Base-by-base conservation (phyloP, 495 filamentous ascomycete genomes). In the Penicillium riverlandense region DNA sequence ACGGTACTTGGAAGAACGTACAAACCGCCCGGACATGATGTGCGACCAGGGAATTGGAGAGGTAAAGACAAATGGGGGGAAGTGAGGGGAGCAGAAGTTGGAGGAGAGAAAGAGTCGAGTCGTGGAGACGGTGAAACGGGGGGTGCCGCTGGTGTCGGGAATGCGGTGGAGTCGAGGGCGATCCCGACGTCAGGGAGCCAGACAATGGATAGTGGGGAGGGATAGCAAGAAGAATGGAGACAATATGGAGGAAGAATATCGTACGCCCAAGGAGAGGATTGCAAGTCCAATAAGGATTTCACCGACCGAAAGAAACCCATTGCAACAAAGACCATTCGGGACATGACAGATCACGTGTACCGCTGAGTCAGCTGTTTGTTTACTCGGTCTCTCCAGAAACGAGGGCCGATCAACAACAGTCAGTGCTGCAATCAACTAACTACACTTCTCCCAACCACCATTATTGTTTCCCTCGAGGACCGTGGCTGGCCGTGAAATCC, bases 1-100 rank as follows among this genome's bases (percentile, higher is more conserved):
- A 96, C 94, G 89, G 74, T 96, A 98, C 69, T 98, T 98, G 57
- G 91, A 96, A 65, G 89, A 84, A 71, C 92, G 84, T 67, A 97
- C 94, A 70, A 98, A 98, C 66, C 92, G 88, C 63, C 90, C 90
- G 63, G 91, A 82, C 92, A 98, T 98, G 43, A 27, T 60, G 16
- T 34, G 38, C 45, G 22, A 47, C 45, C 49, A 38, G 49, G 49
- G 41, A 29, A 35, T 40, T 34, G 32, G 10, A 12, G n/a, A 12
- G 7, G 32, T 29, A 30, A 32, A 31, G 37, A 36, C 37, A 44
- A 45, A 38, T 15, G 31, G 57, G n/a, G 30, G 29, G 27, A 35
- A 34, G 32, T 12, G 31, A 46, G 34, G 44, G 45, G 44, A 38
- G 22, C 31, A 38, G 38, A 43, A 35, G 39, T 57, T 53, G 50